A percentile compares a stretch with the other conserved stretches of the same genome.
These are phyloP conservation scores for Auricularia sp. DNA, from an alignment of 768 basidiomycete species.

Conservation along the genomic window DNA sequence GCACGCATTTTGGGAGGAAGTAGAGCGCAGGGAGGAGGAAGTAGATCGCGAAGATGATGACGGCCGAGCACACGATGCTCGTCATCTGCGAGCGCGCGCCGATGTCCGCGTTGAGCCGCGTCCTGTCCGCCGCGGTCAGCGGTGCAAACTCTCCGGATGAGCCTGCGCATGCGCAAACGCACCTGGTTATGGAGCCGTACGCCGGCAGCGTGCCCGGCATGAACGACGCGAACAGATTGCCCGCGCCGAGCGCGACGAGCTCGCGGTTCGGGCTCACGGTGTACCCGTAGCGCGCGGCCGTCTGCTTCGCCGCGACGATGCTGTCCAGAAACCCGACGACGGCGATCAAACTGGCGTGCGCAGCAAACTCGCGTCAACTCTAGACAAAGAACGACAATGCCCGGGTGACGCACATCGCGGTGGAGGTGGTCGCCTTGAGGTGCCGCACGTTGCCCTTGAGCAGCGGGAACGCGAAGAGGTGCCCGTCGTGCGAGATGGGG, in stretches of 20 bases:
- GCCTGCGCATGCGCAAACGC: too few species aligned
- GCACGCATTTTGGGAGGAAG: conserved; percentile 81
- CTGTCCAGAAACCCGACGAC: conserved; percentile 90
- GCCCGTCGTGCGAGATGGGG: conserved; percentile 43
- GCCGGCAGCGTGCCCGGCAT: conserved; percentile 86
- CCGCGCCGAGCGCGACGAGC: conserved; percentile 79
- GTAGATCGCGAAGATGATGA: conserved; percentile 78
- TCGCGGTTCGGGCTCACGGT: conserved; percentile 91
- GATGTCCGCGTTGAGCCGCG: conserved; percentile 82
- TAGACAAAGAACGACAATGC: not conserved
- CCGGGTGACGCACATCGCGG: conserved; percentile 50
- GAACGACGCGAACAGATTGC: conserved; percentile 70
- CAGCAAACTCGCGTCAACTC: not conserved
- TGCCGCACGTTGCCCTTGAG: conserved; percentile 47
- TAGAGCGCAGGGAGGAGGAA: conserved; percentile 81
- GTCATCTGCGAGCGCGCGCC: conserved; percentile 88
- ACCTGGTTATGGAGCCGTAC: conserved; percentile 89
- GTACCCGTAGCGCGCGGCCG: conserved; percentile 73
- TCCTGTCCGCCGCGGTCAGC: conserved; percentile 27
- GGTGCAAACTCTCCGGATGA: too few species aligned
- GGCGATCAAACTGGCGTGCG: conserved; percentile 48
- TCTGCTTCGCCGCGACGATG: conserved; percentile 93
- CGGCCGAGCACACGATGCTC: conserved; percentile 60
- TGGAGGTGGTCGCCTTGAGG: conserved; percentile 72
- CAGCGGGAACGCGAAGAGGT: conserved; percentile 68